A percentile compares a stretch with the other conserved stretches of the same genome.
These are phyloP conservation scores for Xylaria sp. DNA, from an alignment of 2,329 filamentous ascomycete species.

Conservation along the genomic window DNA sequence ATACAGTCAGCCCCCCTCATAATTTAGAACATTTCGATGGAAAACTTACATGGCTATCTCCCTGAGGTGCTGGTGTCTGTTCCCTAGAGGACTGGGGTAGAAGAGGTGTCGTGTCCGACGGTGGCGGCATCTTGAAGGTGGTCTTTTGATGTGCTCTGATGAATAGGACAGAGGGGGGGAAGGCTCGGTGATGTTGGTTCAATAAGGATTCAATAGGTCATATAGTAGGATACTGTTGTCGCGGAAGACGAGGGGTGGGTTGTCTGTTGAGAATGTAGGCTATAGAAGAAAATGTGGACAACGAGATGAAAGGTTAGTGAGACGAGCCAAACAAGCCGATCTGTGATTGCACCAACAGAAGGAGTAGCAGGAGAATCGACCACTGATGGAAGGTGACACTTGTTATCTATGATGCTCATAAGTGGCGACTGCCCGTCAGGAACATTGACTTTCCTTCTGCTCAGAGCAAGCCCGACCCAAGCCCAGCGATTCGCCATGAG, in stretches of 20 bases:
- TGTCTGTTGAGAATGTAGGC: neutral
- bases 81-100: constrained; percentile 41
- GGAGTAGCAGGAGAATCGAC: neutral
- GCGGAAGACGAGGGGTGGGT: constrained; percentile 4
- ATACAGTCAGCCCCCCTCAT: constrained; percentile 46
- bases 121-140: constrained; percentile 43
- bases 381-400: constrained; percentile 16
- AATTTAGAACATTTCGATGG: neutral
- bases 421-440: neutral
- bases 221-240: constrained; percentile 7
- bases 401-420: neutral
- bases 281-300: neutral
- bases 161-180: constrained; percentile 12
- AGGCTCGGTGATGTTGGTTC: neutral
- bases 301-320: neutral
- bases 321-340: neutral
- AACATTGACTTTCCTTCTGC: no score
- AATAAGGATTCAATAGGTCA: constrained; percentile 29
- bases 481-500: neutral
- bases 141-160: constrained; percentile 8
- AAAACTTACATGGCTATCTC: constrained; percentile 50
- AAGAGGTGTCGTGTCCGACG: constrained; percentile 47
- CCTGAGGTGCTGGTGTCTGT: constrained; percentile 36
- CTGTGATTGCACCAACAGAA: neutral
- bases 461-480: neutral